Percentiles rank a stretch among this genome's conserved stretches.
Evolutionary conservation across 495 filamentous ascomycete species (phyloP).

Genomic region (Darksidea phi): DNA sequence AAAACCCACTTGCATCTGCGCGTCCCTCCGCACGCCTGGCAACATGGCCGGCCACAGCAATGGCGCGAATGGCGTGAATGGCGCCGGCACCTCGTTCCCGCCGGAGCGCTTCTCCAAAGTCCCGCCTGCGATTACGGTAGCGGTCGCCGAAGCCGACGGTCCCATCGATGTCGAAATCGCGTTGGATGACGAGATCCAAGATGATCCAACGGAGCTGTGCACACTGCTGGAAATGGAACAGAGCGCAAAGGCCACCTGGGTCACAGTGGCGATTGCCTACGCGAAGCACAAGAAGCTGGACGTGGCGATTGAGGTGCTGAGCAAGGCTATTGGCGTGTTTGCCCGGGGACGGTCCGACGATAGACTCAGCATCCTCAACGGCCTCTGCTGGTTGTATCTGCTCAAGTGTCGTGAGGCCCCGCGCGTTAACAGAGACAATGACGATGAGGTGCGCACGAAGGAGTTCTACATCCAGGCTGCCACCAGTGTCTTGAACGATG

Average conservation of each 20-base stretch:
- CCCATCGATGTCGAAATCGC: constrained; percentile 88
- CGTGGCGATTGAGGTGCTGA: constrained; percentile 89
- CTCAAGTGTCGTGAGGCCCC: constrained; percentile 89
- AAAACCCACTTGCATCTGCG: no score
- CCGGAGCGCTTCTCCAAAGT: constrained; percentile 63
- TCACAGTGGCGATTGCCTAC: constrained; percentile 94
- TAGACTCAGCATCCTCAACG: constrained; percentile 77
- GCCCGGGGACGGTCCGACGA: constrained; percentile 71
- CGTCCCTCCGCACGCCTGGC: no score
- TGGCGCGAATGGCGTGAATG: constrained; percentile 59
- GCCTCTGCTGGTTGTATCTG: constrained; percentile 89
- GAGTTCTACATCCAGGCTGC: constrained; percentile 90
- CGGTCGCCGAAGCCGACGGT: constrained; percentile 58
- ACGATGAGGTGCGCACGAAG: constrained; percentile 78
- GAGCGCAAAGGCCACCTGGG: constrained; percentile 85
- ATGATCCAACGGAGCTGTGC: constrained; percentile 94
- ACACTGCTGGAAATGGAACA: constrained; percentile 88
- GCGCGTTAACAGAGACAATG: constrained; percentile 39
- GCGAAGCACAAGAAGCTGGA: constrained; percentile 91
- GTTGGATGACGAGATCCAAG: constrained; percentile 79
- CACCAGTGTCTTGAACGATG: constrained; percentile 87
- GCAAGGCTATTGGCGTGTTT: constrained; percentile 75
- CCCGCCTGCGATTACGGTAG: constrained; percentile 26
- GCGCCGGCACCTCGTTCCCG: constrained; percentile 43
- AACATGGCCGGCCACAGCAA: constrained; percentile 55